Percentiles rank a stretch among this genome's conserved stretches.
These are phyloP conservation scores for Kuraishia molischiana DNA, from an alignment of 805 yeast genomes.

Conservation along the genomic window DNA sequence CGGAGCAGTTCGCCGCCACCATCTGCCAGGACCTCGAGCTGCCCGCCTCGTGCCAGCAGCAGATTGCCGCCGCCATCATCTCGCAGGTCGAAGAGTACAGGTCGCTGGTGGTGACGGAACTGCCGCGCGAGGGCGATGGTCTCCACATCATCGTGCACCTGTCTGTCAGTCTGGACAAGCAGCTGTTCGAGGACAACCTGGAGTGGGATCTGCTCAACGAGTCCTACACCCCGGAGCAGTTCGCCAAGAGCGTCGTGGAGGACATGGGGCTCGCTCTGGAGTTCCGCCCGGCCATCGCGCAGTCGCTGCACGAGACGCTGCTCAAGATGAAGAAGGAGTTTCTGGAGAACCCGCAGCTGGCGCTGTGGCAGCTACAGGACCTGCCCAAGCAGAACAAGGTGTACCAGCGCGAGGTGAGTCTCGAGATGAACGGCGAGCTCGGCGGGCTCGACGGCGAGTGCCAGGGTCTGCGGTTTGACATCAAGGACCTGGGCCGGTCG, in stretches of 20 bases:
- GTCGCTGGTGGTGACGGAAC: constrained; percentile 49
- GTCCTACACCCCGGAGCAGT: constrained; percentile 64
- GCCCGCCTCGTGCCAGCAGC: constrained; percentile 51
- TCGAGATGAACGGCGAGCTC: constrained; percentile 5
- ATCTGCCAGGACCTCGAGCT: constrained; percentile 80
- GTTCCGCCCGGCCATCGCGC: constrained; percentile 83
- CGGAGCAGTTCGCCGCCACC: constrained; percentile 64
- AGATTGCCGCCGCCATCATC: constrained; percentile 59
- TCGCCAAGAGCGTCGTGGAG: constrained; percentile 72
- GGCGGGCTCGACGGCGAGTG: constrained; percentile 8
- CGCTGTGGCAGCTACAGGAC: constrained; percentile 22
- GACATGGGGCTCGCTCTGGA: constrained; percentile 83
- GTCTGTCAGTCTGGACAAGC: constrained; percentile 74
- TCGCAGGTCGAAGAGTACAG: constrained; percentile 75
- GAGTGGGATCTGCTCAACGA: constrained; percentile 78
- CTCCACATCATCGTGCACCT: constrained; percentile 73
- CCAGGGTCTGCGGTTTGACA: constrained; percentile 57
- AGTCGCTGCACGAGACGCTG: constrained; percentile 73
- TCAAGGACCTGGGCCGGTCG: constrained; percentile 65
- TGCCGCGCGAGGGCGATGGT: constrained; percentile 51
- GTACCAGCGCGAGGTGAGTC: constrained; percentile 12
- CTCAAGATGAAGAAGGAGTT: constrained; percentile 74
- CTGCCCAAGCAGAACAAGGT: constrained; percentile 22
- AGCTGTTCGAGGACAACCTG: constrained; percentile 80
- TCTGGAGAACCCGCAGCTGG: constrained; percentile 39